Evolutionary conservation across 2,329 filamentous ascomycete species (phyloP).

Genomic region (Colletotrichum liriopes): DNA sequence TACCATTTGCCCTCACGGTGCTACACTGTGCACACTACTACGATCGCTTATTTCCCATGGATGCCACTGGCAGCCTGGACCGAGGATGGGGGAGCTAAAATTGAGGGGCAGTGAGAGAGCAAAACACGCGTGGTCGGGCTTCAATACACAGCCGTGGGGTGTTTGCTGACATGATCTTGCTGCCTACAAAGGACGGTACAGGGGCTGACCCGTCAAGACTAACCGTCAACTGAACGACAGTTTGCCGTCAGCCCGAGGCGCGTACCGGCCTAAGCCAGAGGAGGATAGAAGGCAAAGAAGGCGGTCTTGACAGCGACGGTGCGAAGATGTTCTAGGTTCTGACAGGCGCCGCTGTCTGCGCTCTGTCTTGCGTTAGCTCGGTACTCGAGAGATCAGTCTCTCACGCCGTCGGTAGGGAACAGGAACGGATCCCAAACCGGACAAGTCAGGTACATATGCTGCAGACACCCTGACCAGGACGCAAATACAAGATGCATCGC

Average conservation of each 20-base stretch:
- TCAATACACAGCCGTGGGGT: neutral
- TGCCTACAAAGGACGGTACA: neutral
- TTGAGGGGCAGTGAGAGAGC: slow-evolving; percentile 26
- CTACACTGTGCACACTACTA: slow-evolving; percentile 20
- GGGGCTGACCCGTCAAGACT: slow-evolving; percentile 8
- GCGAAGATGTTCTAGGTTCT: slow-evolving; percentile 31
- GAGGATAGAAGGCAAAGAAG: slow-evolving; percentile 11
- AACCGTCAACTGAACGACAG: neutral
- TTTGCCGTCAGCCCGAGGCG: neutral
- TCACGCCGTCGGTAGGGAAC: slow-evolving; percentile 7
- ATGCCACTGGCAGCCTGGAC: slow-evolving; percentile 29
- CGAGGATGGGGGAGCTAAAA: slow-evolving; percentile 24
- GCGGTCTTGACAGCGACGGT: slow-evolving; percentile 32
- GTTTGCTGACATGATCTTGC: slow-evolving; percentile 17
- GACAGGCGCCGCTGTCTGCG: slow-evolving; percentile 26
- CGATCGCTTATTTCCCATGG: slow-evolving; percentile 30
- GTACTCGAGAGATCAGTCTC: slow-evolving; percentile 14
- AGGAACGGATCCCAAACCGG: slow-evolving; percentile 33
- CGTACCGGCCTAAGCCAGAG: slow-evolving; percentile 11
- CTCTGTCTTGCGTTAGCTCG: slow-evolving; percentile 36
- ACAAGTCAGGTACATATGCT: slow-evolving; percentile 34
- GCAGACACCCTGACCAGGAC: neutral
- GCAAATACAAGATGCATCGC: neutral
- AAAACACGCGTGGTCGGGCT: slow-evolving; percentile 13
- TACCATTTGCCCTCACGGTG: slow-evolving; percentile 14